Conservation (phyloP, 1,139 yeast species). For the Yamadazyma diospyri region DNA sequence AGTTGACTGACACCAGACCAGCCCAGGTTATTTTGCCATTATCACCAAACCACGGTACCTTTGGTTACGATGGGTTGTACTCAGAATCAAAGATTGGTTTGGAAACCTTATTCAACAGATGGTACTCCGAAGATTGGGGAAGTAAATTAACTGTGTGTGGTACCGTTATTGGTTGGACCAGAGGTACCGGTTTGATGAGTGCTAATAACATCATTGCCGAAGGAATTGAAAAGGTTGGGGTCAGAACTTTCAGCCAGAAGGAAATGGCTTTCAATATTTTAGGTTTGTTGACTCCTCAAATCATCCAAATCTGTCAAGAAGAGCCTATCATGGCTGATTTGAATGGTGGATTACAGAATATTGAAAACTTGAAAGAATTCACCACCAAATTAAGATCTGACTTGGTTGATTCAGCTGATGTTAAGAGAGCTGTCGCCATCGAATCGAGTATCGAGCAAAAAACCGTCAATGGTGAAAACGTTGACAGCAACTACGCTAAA, state of each 20-base stretch:
- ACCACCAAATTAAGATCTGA: constrained; percentile 80
- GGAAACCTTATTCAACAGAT: constrained; percentile 96
- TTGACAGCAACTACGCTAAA: constrained; percentile 80
- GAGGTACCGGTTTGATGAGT: constrained; percentile 99
- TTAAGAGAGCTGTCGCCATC: constrained; percentile 91
- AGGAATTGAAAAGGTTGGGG: constrained; percentile 93
- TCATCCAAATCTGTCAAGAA: constrained; percentile 84
- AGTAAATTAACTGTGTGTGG: constrained; percentile 94
- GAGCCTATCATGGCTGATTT: constrained; percentile 96
- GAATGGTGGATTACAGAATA: constrained; percentile 96
- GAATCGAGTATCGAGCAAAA: constrained; percentile 93
- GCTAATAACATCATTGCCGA: constrained; percentile 97
- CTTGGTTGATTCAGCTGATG: constrained; percentile 79
- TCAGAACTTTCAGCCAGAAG: constrained; percentile 95
- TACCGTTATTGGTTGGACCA: constrained; percentile 98
- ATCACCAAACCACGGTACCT: constrained; percentile 98
- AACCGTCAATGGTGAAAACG: constrained; percentile 84
- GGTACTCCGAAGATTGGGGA: constrained; percentile 98
- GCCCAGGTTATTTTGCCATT: constrained; percentile 95
- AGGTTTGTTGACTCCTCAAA: constrained; percentile 87
- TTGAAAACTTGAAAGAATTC: constrained; percentile 87
- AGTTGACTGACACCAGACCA: constrained; percentile 90
- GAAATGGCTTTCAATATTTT: constrained; percentile 98
- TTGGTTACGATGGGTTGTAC: constrained; percentile 96
- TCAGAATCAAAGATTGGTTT: constrained; percentile 94